These are phyloP conservation scores for Suaeda aralocaspica DNA, from an alignment of 148 eudicot genomes.

Conservation along the genomic window DNA sequence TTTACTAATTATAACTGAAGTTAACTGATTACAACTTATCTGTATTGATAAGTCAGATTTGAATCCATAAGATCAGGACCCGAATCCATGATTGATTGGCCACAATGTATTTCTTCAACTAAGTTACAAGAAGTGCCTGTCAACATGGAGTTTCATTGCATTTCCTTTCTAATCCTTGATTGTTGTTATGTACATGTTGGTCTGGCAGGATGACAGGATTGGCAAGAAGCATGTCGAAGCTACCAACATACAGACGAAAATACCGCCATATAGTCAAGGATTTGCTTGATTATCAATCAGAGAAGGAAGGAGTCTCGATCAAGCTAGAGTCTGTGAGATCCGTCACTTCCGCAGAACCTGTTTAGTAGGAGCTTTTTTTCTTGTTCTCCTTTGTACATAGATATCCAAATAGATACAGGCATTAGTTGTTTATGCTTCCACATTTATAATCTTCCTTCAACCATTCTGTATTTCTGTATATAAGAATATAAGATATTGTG, in stretches of 20 bases:
- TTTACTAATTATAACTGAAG: no score
- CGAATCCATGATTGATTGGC: neutral
- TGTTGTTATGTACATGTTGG: neutral
- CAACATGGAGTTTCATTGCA: neutral
- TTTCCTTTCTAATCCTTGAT: neutral
- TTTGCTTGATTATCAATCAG: constrained; percentile 38
- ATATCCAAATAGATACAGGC: constrained; percentile 11
- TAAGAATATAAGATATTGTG: no score
- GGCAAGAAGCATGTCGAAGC: constrained; percentile 59
- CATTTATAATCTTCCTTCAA: no score
- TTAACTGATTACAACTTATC: neutral
- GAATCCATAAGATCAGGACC: neutral
- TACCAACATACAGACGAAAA: constrained; percentile 80
- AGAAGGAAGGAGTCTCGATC: constrained; percentile 36
- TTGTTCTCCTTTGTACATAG: constrained; percentile 6
- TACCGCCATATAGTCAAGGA: constrained; percentile 61
- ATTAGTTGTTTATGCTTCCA: constrained; percentile 23
- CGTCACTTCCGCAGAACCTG: constrained; percentile 34
- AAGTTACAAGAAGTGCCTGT: no score
- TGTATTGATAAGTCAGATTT: neutral
- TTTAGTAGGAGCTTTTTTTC: constrained; percentile 7
- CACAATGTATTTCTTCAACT: neutral
- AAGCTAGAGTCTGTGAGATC: constrained; percentile 43
- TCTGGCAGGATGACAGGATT: constrained; percentile 71
- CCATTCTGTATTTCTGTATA: no score